Conservation (phyloP, 148 eudicot species). For the Camellia lanceoleosa region DNA sequence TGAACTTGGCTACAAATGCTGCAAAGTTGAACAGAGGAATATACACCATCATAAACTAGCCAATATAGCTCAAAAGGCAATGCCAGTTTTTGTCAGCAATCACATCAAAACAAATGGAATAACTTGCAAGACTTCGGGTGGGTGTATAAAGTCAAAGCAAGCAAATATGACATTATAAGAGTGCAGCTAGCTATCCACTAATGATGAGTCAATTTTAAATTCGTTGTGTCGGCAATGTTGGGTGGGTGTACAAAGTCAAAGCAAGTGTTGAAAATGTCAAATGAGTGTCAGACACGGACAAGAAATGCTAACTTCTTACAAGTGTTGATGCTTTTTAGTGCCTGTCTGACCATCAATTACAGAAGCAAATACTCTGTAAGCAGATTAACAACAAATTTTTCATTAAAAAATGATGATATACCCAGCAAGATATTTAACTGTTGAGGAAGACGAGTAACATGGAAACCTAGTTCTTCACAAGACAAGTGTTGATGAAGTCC, state of each 20-base stretch:
- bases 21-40: conserved; percentile 21
- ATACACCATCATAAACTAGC: not conserved
- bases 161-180: not conserved
- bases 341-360: not conserved
- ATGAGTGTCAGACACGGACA: too few relatives aligned
- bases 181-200: too few relatives aligned
- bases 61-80: not conserved
- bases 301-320: too few relatives aligned
- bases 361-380: too few relatives aligned
- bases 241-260: too few relatives aligned
- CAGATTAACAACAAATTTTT: not conserved
- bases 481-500: not conserved
- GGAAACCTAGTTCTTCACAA: not conserved
- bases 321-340: too few relatives aligned
- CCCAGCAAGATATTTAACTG: not conserved
- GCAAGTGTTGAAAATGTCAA: too few relatives aligned
- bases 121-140: not conserved
- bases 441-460: not conserved
- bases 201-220: too few relatives aligned
- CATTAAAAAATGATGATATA: not conserved
- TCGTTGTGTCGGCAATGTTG: too few relatives aligned
- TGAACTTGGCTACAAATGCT: conserved; percentile 97
- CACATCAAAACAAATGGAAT: not conserved
- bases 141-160: not conserved
- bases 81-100: not conserved